phyloP scores from a whole-genome alignment of 1,284 basidiomycete species.

The Xerocomus amazonicus region DNA sequence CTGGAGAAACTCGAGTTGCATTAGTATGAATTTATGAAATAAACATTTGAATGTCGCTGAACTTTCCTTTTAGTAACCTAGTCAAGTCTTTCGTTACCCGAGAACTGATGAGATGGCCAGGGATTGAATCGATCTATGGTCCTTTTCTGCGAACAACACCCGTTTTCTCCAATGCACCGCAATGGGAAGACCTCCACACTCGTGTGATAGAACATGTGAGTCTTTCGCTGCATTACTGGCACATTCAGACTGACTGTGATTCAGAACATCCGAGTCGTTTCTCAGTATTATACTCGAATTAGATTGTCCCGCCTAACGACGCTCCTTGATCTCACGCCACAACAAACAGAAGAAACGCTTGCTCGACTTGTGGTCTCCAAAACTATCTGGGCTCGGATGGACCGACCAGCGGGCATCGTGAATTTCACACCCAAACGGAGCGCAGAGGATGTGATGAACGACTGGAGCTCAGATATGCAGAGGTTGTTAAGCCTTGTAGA shows the following conservation, averaged over 20 bases:
- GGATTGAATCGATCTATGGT: conserved; percentile 90
- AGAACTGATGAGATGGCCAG: conserved; percentile 98
- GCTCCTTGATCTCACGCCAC: conserved; percentile 81
- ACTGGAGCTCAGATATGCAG: conserved; percentile 95
- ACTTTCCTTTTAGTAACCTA: conserved; percentile 62
- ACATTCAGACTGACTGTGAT: conserved; percentile 6
- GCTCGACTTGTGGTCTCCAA: conserved; percentile 88
- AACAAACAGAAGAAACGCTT: conserved; percentile 85
- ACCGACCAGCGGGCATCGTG: conserved; percentile 88
- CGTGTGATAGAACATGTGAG: conserved; percentile 95
- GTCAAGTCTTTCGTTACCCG: conserved; percentile 95
- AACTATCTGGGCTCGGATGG: conserved; percentile 91
- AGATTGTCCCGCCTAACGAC: conserved; percentile 79
- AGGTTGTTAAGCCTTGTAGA: conserved; percentile 79
- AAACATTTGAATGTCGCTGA: conserved; percentile 6
- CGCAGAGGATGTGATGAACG: conserved; percentile 91
- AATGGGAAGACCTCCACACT: conserved; percentile 95
- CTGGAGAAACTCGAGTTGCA: conserved; percentile 82
- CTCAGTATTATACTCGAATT: conserved; percentile 94
- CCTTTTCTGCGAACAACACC: conserved; percentile 76
- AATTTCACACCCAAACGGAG: conserved; percentile 77
- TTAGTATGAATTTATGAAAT: conserved; percentile 55
- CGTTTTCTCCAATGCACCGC: conserved; percentile 77
- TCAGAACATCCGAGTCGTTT: conserved; percentile 94
- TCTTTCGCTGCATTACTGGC: conserved; percentile 13